phyloP scores from a whole-genome alignment of 805 yeast species.

The Torulaspora franciscae region DNA sequence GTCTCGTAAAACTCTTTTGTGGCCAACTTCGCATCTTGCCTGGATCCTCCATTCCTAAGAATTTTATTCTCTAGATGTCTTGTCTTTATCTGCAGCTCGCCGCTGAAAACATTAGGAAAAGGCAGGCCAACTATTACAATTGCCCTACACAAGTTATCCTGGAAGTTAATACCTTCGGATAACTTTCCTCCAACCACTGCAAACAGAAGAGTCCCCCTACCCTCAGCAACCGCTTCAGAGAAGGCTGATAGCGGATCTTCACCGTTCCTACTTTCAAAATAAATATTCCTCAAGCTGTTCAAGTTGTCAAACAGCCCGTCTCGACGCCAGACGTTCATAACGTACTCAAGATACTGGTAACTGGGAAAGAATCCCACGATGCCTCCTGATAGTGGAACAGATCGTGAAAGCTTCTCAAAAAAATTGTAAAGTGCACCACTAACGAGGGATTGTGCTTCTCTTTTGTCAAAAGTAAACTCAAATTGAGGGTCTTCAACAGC shows the following conservation, averaged over 20 bases:
- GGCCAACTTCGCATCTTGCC: slow-evolving; percentile 42
- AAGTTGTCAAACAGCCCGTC: slow-evolving; percentile 34
- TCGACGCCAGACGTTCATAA: slow-evolving; percentile 50
- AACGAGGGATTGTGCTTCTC: slow-evolving; percentile 47
- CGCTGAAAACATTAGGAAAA: slow-evolving; percentile 77
- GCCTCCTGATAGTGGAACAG: slow-evolving; percentile 58
- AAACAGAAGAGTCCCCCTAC: slow-evolving; percentile 60
- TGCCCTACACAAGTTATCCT: slow-evolving; percentile 81
- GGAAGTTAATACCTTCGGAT: slow-evolving; percentile 90
- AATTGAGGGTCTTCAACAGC: slow-evolving; percentile 43
- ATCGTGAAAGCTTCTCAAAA: slow-evolving; percentile 21
- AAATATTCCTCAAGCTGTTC: slow-evolving; percentile 43
- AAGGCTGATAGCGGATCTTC: slow-evolving; percentile 49
- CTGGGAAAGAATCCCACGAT: slow-evolving; percentile 82
- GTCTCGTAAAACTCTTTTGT: slow-evolving; percentile 67
- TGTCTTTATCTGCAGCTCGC: slow-evolving; percentile 70
- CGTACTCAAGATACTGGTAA: slow-evolving; percentile 60
- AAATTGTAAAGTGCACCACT: slow-evolving; percentile 41
- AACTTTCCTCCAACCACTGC: slow-evolving; percentile 91
- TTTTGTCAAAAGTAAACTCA: slow-evolving; percentile 65
- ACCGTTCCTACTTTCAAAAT: slow-evolving; percentile 51
- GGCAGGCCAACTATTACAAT: slow-evolving; percentile 87
- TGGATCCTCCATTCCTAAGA: slow-evolving; percentile 45
- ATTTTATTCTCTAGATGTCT: slow-evolving; percentile 55
- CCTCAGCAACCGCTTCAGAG: slow-evolving; percentile 37